Evolutionary conservation across 768 basidiomycete species (phyloP).

Genomic region (Termitomyces sp.): DNA sequence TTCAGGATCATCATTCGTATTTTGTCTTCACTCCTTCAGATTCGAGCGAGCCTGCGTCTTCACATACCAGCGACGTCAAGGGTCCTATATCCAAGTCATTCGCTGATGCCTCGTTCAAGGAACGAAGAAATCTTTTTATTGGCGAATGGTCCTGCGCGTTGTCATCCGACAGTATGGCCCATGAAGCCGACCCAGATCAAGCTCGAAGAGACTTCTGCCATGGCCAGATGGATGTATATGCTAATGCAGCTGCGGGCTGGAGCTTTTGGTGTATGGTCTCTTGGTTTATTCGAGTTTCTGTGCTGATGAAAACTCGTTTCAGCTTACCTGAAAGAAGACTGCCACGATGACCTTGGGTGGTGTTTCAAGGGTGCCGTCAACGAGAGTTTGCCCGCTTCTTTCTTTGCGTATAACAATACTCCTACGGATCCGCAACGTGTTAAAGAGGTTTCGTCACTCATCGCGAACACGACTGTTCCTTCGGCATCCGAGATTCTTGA

Average conservation of each 20-base stretch:
- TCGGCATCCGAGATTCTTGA: slow-evolving; percentile 12
- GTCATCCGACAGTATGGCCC: slow-evolving; percentile 53
- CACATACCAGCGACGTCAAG: slow-evolving; percentile 53
- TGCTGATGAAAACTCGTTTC: background rate
- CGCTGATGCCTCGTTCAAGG: slow-evolving; percentile 19
- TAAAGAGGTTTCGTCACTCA: slow-evolving; percentile 1
- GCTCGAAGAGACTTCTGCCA: slow-evolving; percentile 52
- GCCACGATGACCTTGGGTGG: slow-evolving; percentile 59
- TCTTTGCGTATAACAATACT: slow-evolving; percentile 45
- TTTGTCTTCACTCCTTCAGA: slow-evolving; percentile 63
- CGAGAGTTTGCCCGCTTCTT: slow-evolving; percentile 50
- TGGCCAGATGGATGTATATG: slow-evolving; percentile 56
- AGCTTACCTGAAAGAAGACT: slow-evolving; percentile 64
- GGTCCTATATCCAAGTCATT: slow-evolving; percentile 32
- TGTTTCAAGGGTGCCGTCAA: slow-evolving; percentile 64
- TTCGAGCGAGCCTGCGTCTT: slow-evolving; percentile 41
- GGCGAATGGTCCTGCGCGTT: slow-evolving; percentile 84
- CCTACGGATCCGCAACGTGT: slow-evolving; percentile 6
- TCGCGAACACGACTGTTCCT: slow-evolving; percentile 10
- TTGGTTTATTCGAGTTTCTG: background rate
- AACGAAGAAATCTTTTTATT: slow-evolving; percentile 55
- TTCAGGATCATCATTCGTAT: slow-evolving; percentile 75
- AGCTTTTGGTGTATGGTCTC: slow-evolving; percentile 60
- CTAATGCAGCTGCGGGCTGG: slow-evolving; percentile 58
- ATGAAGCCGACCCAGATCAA: slow-evolving; percentile 38